Evolutionary conservation across 345 rosid genomes (phyloP), one percentile per base, ranked within the genome.

Genomic region (Melastoma malabathricum): DNA sequence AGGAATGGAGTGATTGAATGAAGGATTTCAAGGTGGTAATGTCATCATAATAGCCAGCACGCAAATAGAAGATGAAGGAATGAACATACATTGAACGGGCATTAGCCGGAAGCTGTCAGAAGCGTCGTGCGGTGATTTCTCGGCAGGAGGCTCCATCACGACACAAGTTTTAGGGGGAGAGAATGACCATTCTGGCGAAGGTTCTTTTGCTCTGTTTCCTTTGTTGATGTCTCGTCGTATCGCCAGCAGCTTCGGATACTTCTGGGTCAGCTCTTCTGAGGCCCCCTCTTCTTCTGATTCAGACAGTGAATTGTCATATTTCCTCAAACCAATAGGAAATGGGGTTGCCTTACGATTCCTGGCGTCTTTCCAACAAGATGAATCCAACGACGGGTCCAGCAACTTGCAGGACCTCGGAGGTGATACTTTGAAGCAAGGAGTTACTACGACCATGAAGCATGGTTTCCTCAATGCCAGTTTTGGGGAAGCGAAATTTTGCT

Each of bases 141-240:
- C 84, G 48, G 70, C 73, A 3, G 61, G 69, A 46, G 80, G 95
- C 56, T 77, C 83, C 72, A 87, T 56, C 59, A 92, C 60, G 61
- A 72, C 68, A 71, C 90, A 88, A 46, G 86, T 78, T 68, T 77
- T 88, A n/a, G 86, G 95, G 58, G 97, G 94, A 27, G 99, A 93
- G 62, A 83, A 74, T 17, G 60, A 68, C 99, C 99, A 88, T 14
- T 72, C 59, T 27, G 97, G 94, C 12, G 94, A 84, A 20, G 81
- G 55, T 9, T 66, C 86, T 6, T 75, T 38, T 38, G 73, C 84
- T 43, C 73, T 74, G 53, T 67, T 75, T 19, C 62, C 77, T n/a
- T 77, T 61, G 59, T 59, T 63, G 29, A 58, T 25, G 56, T 63
- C 75, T 57, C 51, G 73, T 18, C 68, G 68, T 55, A 82, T 70